Percentiles rank a stretch among this genome's conserved stretches.
These are phyloP conservation scores for Umbilicus rupestris DNA, from an alignment of 164 flowering plant genomes.

Conservation along the genomic window DNA sequence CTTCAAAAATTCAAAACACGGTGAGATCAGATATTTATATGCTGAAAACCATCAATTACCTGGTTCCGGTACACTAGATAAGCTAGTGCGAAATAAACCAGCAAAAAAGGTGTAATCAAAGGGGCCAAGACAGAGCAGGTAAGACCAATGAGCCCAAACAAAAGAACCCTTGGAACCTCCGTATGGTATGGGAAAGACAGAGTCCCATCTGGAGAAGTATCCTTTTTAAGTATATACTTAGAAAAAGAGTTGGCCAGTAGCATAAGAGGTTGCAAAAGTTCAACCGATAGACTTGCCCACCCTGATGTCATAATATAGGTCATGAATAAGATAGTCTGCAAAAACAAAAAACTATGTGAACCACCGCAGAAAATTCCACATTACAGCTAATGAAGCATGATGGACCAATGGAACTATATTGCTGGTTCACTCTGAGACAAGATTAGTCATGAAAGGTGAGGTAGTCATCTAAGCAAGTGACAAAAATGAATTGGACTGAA, in stretches of 20 bases:
- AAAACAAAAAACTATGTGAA: constrained; percentile 8
- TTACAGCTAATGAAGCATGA: neutral
- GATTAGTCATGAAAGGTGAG: neutral
- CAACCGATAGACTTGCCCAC: constrained; percentile 78
- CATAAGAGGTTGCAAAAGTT: constrained; percentile 62
- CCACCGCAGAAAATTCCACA: neutral
- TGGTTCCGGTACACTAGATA: constrained; percentile 82
- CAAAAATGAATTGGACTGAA: neutral
- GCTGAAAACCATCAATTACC: constrained; percentile 28
- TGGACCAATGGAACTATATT: neutral
- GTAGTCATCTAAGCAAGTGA: neutral
- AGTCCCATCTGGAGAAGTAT: constrained; percentile 22
- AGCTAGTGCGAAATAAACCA: constrained; percentile 67
- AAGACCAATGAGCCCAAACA: constrained; percentile 88
- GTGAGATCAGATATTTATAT: neutral
- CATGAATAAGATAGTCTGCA: constrained; percentile 84
- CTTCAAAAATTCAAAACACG: no score
- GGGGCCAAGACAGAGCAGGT: constrained; percentile 77
- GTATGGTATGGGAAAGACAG: constrained; percentile 85
- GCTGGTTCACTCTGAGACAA: neutral
- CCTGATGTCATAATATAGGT: constrained; percentile 94
- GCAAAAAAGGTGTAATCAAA: constrained; percentile 73
- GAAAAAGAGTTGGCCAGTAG: constrained; percentile 44
- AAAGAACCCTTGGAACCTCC: constrained; percentile 72
- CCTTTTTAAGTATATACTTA: constrained; percentile 37